Conservation (phyloP, 805 yeast genomes). For the Candida boidinii region DNA sequence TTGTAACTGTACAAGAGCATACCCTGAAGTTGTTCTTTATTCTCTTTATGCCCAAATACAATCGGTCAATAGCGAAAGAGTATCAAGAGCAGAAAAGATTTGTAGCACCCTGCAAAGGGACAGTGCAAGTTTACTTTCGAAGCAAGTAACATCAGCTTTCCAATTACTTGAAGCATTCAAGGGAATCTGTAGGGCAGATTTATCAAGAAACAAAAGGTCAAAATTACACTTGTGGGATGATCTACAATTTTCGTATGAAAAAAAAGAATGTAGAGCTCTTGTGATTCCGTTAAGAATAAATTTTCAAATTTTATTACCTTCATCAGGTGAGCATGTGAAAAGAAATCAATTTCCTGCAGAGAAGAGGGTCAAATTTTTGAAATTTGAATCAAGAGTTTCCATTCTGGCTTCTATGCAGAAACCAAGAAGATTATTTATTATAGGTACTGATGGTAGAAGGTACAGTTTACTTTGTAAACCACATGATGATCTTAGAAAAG, state of each 20-base stretch:
- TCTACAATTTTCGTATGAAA: slow-evolving; percentile 25
- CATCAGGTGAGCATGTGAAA: slow-evolving; percentile 32
- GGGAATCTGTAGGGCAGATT: slow-evolving; percentile 31
- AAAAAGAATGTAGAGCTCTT: slow-evolving; percentile 28
- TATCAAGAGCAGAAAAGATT: slow-evolving; percentile 36
- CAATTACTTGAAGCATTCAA: slow-evolving; percentile 34
- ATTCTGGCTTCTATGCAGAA: slow-evolving; percentile 77
- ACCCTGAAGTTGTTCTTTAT: slow-evolving; percentile 87
- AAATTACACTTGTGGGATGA: slow-evolving; percentile 32
- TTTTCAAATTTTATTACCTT: slow-evolving; percentile 58
- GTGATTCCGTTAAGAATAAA: slow-evolving; percentile 72
- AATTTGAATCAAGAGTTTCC: slow-evolving; percentile 58
- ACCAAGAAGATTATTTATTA: slow-evolving; percentile 69
- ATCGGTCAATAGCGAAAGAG: slow-evolving; percentile 43
- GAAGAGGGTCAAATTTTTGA: slow-evolving; percentile 31
- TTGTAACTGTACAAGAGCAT: slow-evolving; percentile 45
- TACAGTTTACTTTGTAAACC: slow-evolving; percentile 78
- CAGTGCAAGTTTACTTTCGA: slow-evolving; percentile 6
- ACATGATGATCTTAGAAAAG: slow-evolving; percentile 89
- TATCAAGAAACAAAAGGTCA: slow-evolving; percentile 25
- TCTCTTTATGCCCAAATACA: slow-evolving; percentile 61
- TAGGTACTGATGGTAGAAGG: slow-evolving; percentile 70
- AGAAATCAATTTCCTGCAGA: slow-evolving; percentile 30
- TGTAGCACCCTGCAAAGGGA: slow-evolving; percentile 22
- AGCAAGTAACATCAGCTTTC: slow-evolving; percentile 19